Conservation (phyloP, 768 basidiomycete species). For the Nevesoporus exiguus region DNA sequence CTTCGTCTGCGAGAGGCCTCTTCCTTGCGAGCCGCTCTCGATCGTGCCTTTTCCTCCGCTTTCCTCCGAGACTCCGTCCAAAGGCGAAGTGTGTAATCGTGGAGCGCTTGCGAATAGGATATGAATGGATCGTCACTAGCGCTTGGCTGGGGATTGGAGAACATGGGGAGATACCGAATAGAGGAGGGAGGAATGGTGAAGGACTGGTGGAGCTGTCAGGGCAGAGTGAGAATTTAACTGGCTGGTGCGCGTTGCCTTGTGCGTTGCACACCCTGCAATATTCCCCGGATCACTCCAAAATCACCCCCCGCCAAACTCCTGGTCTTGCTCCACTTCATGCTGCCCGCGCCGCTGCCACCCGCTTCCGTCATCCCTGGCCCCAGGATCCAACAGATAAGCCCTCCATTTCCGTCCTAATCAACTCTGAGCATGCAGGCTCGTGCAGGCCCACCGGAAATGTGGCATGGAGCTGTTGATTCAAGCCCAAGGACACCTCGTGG, state of each 20-base stretch:
- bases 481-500: conserved; percentile 1
- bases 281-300: conserved; percentile 26
- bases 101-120: conserved; percentile 60
- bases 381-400: conserved; percentile 2
- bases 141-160: conserved; percentile 14
- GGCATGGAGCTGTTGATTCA: background rate
- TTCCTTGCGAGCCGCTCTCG: conserved; percentile 26
- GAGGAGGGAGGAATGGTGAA: conserved; percentile 2
- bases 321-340: conserved; percentile 27
- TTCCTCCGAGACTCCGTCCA: conserved; percentile 64
- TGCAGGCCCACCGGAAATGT: background rate
- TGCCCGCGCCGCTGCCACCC: conserved; percentile 10
- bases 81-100: conserved; percentile 62
- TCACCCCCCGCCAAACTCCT: conserved; percentile 21
- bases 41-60: conserved; percentile 49
- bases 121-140: conserved; percentile 36
- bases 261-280: conserved; percentile 8
- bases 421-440: background rate
- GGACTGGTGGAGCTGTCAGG: conserved; percentile 7
- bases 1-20: conserved; percentile 25
- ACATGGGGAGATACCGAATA: conserved; percentile 10
- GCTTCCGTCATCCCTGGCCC: conserved; percentile 4
- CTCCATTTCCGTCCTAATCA: background rate
- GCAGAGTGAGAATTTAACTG: conserved; percentile 27
- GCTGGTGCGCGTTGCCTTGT: conserved; percentile 4